phyloP scores from a whole-genome alignment of 2,329 filamentous ascomycete species.

The Colletotrichum zoysiae region DNA sequence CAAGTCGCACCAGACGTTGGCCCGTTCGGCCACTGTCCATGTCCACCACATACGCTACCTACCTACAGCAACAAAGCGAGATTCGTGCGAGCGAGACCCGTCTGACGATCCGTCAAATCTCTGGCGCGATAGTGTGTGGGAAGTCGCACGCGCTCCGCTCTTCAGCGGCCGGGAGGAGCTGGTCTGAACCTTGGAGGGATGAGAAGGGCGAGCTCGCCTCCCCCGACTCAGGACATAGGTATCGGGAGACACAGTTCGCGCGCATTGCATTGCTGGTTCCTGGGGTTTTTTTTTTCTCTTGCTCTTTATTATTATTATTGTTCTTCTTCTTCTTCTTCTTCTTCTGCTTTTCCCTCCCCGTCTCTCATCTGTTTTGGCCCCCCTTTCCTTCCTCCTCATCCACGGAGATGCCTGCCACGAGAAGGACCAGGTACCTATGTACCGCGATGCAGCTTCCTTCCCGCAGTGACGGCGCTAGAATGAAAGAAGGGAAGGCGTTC shows the following conservation, averaged over 20 bases:
- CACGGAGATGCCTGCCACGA: slow-evolving; percentile 39
- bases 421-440: slow-evolving; percentile 9
- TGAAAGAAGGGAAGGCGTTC: slow-evolving; percentile 32
- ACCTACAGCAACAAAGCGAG: slow-evolving; percentile 11
- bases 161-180: slow-evolving; percentile 3
- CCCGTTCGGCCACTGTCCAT: not conserved
- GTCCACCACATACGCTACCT: too few relatives aligned
- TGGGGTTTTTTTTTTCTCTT: not conserved
- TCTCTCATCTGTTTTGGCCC: not conserved
- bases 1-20: slow-evolving; percentile 9
- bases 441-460: not conserved
- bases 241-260: slow-evolving; percentile 35
- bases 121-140: slow-evolving; percentile 14
- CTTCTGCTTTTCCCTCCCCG: not conserved
- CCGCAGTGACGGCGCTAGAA: slow-evolving; percentile 8
- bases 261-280: slow-evolving; percentile 29
- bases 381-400: not conserved
- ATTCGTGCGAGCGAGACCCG: slow-evolving; percentile 19
- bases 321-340: too few relatives aligned
- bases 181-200: not conserved
- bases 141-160: slow-evolving; percentile 12
- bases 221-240: slow-evolving; percentile 25
- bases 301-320: too few relatives aligned
- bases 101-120: slow-evolving; percentile 25
- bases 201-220: not conserved